Percentiles rank a stretch among this genome's conserved stretches.
Evolutionary conservation across 2,329 filamentous ascomycete species (phyloP).

Genomic region (Alternaria tenuissima): DNA sequence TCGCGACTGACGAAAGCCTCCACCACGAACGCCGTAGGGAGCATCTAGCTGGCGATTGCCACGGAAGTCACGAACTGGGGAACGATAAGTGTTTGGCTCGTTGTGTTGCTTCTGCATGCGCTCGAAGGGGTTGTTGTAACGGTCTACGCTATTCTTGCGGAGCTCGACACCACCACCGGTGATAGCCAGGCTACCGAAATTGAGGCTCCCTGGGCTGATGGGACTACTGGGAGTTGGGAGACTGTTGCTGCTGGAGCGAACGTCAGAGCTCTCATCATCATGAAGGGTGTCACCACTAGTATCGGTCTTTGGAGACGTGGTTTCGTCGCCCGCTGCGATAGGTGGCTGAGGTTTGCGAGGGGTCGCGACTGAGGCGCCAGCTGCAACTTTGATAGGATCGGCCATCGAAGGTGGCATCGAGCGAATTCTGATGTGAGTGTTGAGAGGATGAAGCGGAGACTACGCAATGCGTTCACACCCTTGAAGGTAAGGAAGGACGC

Average conservation of each 20-base stretch:
- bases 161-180: neutral
- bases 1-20: conserved; percentile 25
- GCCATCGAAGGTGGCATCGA: conserved; percentile 13
- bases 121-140: conserved; percentile 18
- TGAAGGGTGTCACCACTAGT: conserved; percentile 26
- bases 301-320: conserved; percentile 12
- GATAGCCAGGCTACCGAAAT: conserved; percentile 22
- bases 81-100: neutral
- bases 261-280: conserved; percentile 16
- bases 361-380: neutral
- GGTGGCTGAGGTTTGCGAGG: neutral
- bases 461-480: neutral
- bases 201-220: conserved; percentile 20
- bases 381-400: neutral
- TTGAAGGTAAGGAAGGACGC: neutral
- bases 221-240: conserved; percentile 15
- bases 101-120: conserved; percentile 4
- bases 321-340: neutral
- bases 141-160: neutral
- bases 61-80: conserved; percentile 5
- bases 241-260: conserved; percentile 11
- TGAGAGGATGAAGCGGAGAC: neutral
- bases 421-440: neutral
- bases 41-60: conserved; percentile 3
- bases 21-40: conserved; percentile 12